A percentile compares a stretch with the other conserved stretches of the same genome.
Evolutionary conservation across 495 filamentous ascomycete species (phyloP).

Genomic region (Choiromyces venosus): DNA sequence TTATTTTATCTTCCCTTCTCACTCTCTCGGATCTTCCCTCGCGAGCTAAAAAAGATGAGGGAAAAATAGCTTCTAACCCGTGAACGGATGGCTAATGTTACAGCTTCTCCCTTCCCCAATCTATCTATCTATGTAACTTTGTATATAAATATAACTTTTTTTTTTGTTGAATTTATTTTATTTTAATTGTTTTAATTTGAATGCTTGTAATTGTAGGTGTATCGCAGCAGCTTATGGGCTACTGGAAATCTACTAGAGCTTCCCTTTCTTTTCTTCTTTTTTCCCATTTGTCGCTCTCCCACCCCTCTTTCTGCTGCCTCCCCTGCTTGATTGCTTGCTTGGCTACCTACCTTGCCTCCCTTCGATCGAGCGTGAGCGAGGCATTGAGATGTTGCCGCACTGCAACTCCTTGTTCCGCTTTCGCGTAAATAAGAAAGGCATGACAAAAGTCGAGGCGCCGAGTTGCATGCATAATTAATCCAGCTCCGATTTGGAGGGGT

Average conservation of each 20-base stretch:
- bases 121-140: neutral
- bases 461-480: conserved; percentile 36
- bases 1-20: neutral
- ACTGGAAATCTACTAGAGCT: neutral
- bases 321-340: neutral
- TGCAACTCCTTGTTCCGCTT: conserved; percentile 14
- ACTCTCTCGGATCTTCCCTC: neutral
- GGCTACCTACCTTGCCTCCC: neutral
- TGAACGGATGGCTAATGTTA: neutral
- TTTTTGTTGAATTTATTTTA: neutral
- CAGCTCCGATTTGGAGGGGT: conserved; percentile 10
- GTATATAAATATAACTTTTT: neutral
- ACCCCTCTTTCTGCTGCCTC: neutral
- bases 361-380: neutral
- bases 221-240: neutral
- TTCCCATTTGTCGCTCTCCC: neutral
- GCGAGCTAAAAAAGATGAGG: neutral
- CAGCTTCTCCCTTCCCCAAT: neutral
- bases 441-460: conserved; percentile 39
- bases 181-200: neutral
- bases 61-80: neutral
- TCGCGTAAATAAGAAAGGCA: conserved; percentile 31
- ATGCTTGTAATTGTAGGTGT: neutral
- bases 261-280: neutral
- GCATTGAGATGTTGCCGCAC: conserved; percentile 5